Percentiles rank a stretch among this genome's conserved stretches.
Conservation (phyloP, 2,329 filamentous ascomycete species). For the Cordyceps cateniannulata region DNA sequence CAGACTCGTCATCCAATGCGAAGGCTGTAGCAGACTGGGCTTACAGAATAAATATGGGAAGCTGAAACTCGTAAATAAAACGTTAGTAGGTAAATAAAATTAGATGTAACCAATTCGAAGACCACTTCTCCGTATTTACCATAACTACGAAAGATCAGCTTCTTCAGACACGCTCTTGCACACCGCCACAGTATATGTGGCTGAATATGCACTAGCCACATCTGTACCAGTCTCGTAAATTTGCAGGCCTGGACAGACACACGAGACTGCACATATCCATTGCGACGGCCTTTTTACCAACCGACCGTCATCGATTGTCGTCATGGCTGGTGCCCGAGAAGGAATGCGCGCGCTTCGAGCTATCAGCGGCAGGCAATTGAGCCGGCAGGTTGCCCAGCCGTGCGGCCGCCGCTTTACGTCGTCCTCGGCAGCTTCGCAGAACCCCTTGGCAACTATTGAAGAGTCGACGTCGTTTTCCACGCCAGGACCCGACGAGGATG, state of each 20-base stretch:
- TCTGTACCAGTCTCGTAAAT: conserved; percentile 1
- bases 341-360: conserved; percentile 30
- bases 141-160: too few relatives aligned
- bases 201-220: conserved; percentile 9
- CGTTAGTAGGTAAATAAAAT: too few relatives aligned
- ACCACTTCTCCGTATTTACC: too few relatives aligned
- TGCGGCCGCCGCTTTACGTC: conserved; percentile 39
- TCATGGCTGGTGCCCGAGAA: conserved; percentile 37
- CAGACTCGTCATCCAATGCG: too few relatives aligned
- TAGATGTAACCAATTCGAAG: too few relatives aligned
- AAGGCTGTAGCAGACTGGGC: too few relatives aligned
- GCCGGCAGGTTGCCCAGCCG: conserved; percentile 19
- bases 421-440: conserved; percentile 33
- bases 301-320: conserved; percentile 14
- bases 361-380: conserved; percentile 24
- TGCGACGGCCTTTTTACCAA: background rate
- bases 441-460: conserved; percentile 42
- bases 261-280: background rate
- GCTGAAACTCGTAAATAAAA: too few relatives aligned
- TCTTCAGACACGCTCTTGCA: background rate
- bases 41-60: too few relatives aligned
- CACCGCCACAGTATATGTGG: conserved; percentile 11
- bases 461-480: conserved; percentile 40
- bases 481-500: conserved; percentile 32
- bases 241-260: conserved; percentile 2